phyloP scores from a whole-genome alignment of 768 basidiomycete species.

The Pisolithus marmoratus region DNA sequence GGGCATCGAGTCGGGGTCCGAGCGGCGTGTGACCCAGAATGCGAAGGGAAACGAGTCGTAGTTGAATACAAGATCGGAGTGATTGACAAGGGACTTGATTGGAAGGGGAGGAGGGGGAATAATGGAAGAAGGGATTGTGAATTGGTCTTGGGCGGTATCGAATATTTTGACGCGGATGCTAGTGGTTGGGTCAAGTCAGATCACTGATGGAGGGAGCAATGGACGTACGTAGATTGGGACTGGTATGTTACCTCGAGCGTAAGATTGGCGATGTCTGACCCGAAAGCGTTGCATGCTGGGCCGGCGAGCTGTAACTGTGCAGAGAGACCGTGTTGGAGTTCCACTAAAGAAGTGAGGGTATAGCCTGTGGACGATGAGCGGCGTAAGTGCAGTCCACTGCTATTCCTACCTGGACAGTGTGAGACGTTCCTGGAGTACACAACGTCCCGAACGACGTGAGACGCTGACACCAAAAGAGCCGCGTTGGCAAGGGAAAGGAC shows the following conservation, averaged over 20 bases:
- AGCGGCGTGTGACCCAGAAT: slow-evolving; percentile 75
- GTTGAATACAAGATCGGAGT: slow-evolving; percentile 67
- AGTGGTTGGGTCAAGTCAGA: neutral
- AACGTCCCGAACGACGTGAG: neutral
- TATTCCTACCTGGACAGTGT: slow-evolving; percentile 24
- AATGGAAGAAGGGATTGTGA: slow-evolving; percentile 54
- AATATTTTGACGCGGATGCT: slow-evolving; percentile 67
- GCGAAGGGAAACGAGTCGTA: slow-evolving; percentile 60
- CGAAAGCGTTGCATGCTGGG: slow-evolving; percentile 58
- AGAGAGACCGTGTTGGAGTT: slow-evolving; percentile 44
- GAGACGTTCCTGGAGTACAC: slow-evolving; percentile 25
- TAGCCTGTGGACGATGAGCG: slow-evolving; percentile 41
- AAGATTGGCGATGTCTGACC: slow-evolving; percentile 50
- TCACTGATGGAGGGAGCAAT: neutral
- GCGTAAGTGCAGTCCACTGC: no score
- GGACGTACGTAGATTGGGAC: slow-evolving; percentile 40
- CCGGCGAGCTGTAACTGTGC: slow-evolving; percentile 53
- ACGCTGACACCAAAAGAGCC: no score
- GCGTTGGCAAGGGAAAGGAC: no score
- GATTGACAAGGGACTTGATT: slow-evolving; percentile 27
- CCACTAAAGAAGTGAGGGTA: slow-evolving; percentile 36
- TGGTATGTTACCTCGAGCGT: slow-evolving; percentile 68
- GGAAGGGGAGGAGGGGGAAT: slow-evolving; percentile 40
- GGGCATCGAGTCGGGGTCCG: slow-evolving; percentile 45
- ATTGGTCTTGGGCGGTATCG: slow-evolving; percentile 57